These are phyloP conservation scores for Cryptococcus sp. DNA, from an alignment of 1,284 basidiomycete genomes.

Conservation along the genomic window DNA sequence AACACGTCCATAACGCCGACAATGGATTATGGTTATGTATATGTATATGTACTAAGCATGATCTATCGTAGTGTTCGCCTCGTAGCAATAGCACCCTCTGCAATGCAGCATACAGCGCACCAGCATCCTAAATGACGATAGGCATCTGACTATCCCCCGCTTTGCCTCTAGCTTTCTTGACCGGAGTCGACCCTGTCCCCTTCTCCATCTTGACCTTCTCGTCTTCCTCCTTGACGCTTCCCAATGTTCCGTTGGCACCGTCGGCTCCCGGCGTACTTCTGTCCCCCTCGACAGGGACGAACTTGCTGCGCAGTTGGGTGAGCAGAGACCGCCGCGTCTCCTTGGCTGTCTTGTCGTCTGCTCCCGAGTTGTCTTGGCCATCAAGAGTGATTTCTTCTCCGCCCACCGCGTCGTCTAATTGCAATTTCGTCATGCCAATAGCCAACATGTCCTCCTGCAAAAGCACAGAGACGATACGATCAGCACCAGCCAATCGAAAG, in stretches of 20 bases:
- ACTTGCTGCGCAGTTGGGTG: conserved; percentile 73
- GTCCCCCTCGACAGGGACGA: conserved; percentile 53
- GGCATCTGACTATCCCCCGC: neutral
- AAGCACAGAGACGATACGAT: neutral
- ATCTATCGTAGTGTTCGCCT: too few species aligned
- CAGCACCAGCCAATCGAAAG: neutral
- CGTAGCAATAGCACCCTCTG: too few species aligned
- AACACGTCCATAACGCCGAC: neutral
- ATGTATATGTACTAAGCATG: neutral
- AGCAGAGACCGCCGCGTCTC: conserved; percentile 80
- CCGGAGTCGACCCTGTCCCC: conserved; percentile 8
- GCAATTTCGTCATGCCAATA: conserved; percentile 87
- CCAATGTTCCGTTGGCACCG: conserved; percentile 3
- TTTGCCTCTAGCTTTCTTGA: conserved; percentile 29
- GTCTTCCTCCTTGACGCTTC: conserved; percentile 15
- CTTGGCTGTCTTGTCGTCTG: conserved; percentile 62
- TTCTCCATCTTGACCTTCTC: conserved; percentile 13
- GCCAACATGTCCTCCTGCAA: conserved; percentile 81
- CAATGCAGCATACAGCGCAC: too few species aligned
- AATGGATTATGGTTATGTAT: neutral
- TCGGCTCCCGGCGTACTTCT: neutral
- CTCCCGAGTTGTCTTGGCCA: conserved; percentile 46
- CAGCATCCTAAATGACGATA: neutral
- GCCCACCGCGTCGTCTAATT: conserved; percentile 88
- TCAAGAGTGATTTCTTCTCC: conserved; percentile 56